Evolutionary conservation across 331 rosid genomes (phyloP), one percentile per base, ranked within the genome.

Genomic region (Saraca asoca): DNA sequence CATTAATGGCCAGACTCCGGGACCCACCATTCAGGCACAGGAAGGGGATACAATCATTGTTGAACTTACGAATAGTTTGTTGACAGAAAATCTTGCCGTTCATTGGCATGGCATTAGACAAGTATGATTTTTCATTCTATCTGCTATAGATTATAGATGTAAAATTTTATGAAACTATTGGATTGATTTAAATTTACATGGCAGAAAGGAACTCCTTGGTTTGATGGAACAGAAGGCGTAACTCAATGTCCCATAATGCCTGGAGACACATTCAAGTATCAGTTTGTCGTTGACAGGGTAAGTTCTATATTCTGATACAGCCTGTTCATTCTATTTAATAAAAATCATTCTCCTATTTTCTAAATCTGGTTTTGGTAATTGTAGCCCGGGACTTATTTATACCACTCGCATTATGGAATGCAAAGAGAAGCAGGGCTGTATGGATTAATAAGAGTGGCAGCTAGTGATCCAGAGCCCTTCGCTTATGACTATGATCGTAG

Each of bases 71-170:
- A 92, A 92, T 69, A 79, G 68, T 5, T 75, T 92, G 61, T 4
- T 58, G 1, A 87, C 93, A 2, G 96, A 92, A 75, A 92, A 89
- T 54, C 83, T 87, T 13, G 87, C 98, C 9, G 77, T 89, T 45
- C 98, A 89, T 59, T 92, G 98, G 98, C 98, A 92, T 59, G 98
- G 98, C 33, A 89, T 92, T 16, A 77, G 94, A 67, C 98, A 91
- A 95, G 96, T 91, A 48, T 0, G 60, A 0, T 2, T 18, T 5
- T 13, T 12, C 9, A 2, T 7, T 48, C 2, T 24, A 24, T 1
- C 31, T 24, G 31, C 31, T 24, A 24, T 24, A 24, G 31, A 24
- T 24, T 24, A 24, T 24, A 24, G 31, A 24, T 24, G 3, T 24
- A 24, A 1, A 24, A 24, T 24, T 3, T 24, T 24, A 24, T 24